These are phyloP conservation scores for Sphaerobolus stellatus DNA, from an alignment of 1,284 basidiomycete genomes.

Conservation along the genomic window DNA sequence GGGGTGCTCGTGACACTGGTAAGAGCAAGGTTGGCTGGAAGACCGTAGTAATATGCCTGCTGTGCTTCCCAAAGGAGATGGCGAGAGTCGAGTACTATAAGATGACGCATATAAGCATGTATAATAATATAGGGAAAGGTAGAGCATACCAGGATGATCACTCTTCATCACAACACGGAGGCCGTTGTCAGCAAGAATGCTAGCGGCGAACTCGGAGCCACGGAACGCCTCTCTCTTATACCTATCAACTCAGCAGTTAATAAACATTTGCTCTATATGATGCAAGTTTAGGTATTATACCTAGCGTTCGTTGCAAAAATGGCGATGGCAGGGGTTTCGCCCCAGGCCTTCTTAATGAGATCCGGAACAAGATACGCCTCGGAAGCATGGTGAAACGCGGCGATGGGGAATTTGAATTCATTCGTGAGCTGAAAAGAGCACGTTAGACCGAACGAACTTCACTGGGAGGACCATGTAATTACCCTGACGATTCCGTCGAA, in stretches of 20 bases:
- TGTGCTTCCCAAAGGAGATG: slow-evolving; percentile 47
- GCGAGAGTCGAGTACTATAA: slow-evolving; percentile 53
- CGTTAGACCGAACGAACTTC: background rate
- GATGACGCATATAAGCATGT: too few relatives aligned
- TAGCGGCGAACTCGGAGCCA: slow-evolving; percentile 82
- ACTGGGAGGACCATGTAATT: slow-evolving; percentile 26
- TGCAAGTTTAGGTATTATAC: slow-evolving; percentile 35
- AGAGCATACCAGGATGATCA: slow-evolving; percentile 6
- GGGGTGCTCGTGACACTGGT: slow-evolving; percentile 44
- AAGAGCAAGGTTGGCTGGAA: slow-evolving; percentile 23
- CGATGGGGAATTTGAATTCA: slow-evolving; percentile 75
- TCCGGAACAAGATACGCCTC: slow-evolving; percentile 79
- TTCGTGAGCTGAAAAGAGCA: slow-evolving; percentile 58
- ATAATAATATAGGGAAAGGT: background rate
- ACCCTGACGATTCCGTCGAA: slow-evolving; percentile 75
- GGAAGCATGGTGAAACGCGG: slow-evolving; percentile 81
- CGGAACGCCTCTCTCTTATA: slow-evolving; percentile 88
- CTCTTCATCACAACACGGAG: slow-evolving; percentile 74
- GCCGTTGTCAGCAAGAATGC: slow-evolving; percentile 73
- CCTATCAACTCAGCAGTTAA: slow-evolving; percentile 36
- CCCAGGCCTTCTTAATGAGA: slow-evolving; percentile 70
- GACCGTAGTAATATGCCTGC: slow-evolving; percentile 43
- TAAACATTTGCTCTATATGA: background rate
- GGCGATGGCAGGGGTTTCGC: slow-evolving; percentile 66
- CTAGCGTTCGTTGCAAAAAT: slow-evolving; percentile 69